These are phyloP conservation scores for Podospora sp. DNA, from an alignment of 495 filamentous ascomycete species.

Conservation along the genomic window DNA sequence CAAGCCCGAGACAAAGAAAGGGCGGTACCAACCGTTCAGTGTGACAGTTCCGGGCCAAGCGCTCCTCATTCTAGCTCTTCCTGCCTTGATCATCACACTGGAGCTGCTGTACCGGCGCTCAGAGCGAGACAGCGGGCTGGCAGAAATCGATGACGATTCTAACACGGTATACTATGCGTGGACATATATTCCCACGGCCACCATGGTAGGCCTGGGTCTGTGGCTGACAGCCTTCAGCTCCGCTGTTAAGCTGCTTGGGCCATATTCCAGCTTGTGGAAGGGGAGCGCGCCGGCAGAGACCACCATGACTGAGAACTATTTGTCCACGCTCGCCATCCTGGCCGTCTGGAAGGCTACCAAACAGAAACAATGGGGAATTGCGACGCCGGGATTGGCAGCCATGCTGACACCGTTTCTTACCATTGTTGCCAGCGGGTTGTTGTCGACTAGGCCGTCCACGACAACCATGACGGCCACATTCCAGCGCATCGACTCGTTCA, in stretches of 20 bases:
- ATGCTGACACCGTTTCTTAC: constrained; percentile 6
- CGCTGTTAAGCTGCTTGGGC: constrained; percentile 1
- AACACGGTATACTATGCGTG: constrained; percentile 1
- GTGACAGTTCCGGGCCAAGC: not conserved
- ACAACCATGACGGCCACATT: not conserved
- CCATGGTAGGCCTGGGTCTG: constrained; percentile 3
- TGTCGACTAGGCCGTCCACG: not conserved
- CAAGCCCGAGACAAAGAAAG: too few species aligned
- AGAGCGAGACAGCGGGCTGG: not conserved
- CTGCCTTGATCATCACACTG: not conserved
- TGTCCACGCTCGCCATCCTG: not conserved
- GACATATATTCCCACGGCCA: constrained; percentile 6
- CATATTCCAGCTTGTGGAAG: not conserved
- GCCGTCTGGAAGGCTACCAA: not conserved
- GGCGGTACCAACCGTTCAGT: not conserved
- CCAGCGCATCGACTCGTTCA: not conserved
- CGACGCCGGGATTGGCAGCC: not conserved
- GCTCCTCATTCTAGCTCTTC: not conserved
- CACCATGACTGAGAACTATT: not conserved
- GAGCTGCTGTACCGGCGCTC: constrained; percentile 4
- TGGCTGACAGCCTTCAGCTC: not conserved
- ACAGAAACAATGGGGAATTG: constrained; percentile 1
- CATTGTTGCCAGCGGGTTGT: constrained; percentile 5
- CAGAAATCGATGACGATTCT: not conserved
- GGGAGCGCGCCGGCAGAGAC: not conserved